Evolutionary conservation across 2,329 filamentous ascomycete species (phyloP).

Genomic region (Colletotrichum graminicola): DNA sequence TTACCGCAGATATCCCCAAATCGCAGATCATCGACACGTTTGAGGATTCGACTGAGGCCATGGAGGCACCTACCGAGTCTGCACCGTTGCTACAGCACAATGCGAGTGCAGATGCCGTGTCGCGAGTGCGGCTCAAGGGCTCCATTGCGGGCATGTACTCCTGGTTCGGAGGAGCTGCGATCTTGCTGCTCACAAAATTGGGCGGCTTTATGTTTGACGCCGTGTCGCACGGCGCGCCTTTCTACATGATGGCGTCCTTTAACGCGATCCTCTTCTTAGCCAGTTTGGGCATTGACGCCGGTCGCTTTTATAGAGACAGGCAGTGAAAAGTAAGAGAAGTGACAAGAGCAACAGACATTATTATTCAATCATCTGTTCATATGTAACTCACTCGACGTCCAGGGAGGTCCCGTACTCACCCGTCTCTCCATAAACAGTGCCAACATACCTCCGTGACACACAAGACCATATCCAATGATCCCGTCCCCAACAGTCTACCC

Average conservation of each 20-base stretch:
- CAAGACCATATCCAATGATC: background rate
- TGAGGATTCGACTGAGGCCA: conserved; percentile 43
- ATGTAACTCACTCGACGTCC: background rate
- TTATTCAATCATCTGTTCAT: background rate
- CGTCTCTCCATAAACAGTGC: background rate
- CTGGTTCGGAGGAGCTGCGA: conserved; percentile 89
- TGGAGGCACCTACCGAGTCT: conserved; percentile 56
- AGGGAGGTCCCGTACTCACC: background rate
- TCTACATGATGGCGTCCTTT: conserved; percentile 94
- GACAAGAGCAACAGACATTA: conserved; percentile 1
- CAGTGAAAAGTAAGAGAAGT: conserved; percentile 24
- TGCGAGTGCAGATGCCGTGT: conserved; percentile 50
- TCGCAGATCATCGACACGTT: conserved; percentile 47
- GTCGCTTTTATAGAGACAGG: conserved; percentile 50
- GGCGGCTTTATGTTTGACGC: conserved; percentile 89
- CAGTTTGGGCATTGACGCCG: conserved; percentile 64
- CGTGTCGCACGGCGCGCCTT: conserved; percentile 80
- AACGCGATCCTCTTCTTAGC: conserved; percentile 78
- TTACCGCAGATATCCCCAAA: conserved; percentile 62
- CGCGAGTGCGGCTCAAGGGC: conserved; percentile 80
- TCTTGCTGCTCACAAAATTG: conserved; percentile 89
- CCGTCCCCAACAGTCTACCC: too few species aligned
- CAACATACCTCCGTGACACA: background rate
- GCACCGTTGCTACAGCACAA: conserved; percentile 55
- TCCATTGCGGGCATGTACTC: conserved; percentile 96